Evolutionary conservation across 768 basidiomycete genomes (phyloP).

Genomic region (Podaxis carcinomalis): DNA sequence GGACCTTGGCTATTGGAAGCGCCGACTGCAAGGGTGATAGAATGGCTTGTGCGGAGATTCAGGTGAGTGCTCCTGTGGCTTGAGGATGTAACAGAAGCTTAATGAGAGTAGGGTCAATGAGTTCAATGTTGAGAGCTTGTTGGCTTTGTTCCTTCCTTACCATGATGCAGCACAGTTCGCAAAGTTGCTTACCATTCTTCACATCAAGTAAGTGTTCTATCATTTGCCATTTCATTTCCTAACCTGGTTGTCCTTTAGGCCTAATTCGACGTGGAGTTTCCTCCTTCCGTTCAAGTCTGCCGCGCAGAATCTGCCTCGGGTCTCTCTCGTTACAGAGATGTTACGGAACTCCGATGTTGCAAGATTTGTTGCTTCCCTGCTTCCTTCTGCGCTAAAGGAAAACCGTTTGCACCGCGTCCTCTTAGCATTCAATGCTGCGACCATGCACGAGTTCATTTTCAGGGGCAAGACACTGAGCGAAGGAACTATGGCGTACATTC

Average conservation of each 20-base stretch:
- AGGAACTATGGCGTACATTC: conserved; percentile 56
- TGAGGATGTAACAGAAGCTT: not conserved
- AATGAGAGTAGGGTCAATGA: conserved; percentile 70
- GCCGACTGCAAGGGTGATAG: conserved; percentile 78
- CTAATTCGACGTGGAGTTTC: conserved; percentile 61
- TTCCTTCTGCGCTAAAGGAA: conserved; percentile 55
- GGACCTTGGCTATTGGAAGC: conserved; percentile 80
- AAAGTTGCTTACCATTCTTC: conserved; percentile 86
- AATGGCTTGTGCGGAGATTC: conserved; percentile 94
- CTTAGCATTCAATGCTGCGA: conserved; percentile 78
- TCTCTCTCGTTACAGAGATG: conserved; percentile 76
- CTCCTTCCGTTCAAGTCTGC: conserved; percentile 75
- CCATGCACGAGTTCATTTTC: conserved; percentile 75
- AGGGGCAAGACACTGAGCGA: conserved; percentile 55
- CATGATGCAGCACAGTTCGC: conserved; percentile 93
- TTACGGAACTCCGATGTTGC: conserved; percentile 64
- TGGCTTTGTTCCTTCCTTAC: conserved; percentile 87
- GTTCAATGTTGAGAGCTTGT: conserved; percentile 78
- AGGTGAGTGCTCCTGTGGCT: conserved; percentile 51
- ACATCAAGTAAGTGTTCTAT: conserved; percentile 52
- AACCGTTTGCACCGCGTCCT: conserved; percentile 61
- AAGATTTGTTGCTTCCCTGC: conserved; percentile 62
- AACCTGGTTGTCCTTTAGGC: conserved; percentile 31
- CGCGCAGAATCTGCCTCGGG: conserved; percentile 67
- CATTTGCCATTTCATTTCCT: not conserved